Evolutionary conservation across 495 filamentous ascomycete species (phyloP), one percentile per base, ranked within the genome.

Genomic region (Choiromyces venosus): DNA sequence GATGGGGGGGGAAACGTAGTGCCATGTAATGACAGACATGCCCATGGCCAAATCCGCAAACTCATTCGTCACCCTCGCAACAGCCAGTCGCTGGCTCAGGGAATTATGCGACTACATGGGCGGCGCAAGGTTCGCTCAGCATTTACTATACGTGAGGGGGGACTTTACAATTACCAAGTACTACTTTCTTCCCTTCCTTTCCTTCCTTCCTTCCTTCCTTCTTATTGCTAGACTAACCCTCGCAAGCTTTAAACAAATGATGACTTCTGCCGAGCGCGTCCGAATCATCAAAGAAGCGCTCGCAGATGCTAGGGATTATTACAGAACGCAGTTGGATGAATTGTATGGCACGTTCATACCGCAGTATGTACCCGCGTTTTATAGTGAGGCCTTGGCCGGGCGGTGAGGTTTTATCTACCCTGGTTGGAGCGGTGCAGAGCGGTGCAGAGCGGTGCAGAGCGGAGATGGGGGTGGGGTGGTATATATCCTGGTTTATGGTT

Each of bases 151-250:
- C 44, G 75, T 77, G 36, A 66, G 75, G 4, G 75, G 75, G 12
- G 75, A 77, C 37, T 77, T 77, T 35, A 77, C 75, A 16, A 77
- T 77, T 61, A 77, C 75, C 9, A 77, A 77, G 75, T 77, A 73
- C 64, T 44, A 21, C 16, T 10, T 37, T 29, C 4, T 25, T 42
- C 18, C 39, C 21, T 6, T 52, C 21, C 65, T 4, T 64, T 21
- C 39, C 25, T 29, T 16, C 37, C 21, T 44, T 19, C 8, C 35
- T 25, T 19, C 21, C 33, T 66, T 19, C 37, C 37, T n/a, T 40
- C 16, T 46, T 56, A n/a, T 33, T 40, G 5, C 61, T 39, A 14
- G 9, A 35, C 67, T 74, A 42, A 76, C 61, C 5, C 35, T 61
- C 9, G 65, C 29, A 29, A 77, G 75, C 46, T 77, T 77, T 38